These are phyloP conservation scores for Kitagawia praeruptora DNA, from an alignment of 129 eudicot genomes.

Conservation along the genomic window DNA sequence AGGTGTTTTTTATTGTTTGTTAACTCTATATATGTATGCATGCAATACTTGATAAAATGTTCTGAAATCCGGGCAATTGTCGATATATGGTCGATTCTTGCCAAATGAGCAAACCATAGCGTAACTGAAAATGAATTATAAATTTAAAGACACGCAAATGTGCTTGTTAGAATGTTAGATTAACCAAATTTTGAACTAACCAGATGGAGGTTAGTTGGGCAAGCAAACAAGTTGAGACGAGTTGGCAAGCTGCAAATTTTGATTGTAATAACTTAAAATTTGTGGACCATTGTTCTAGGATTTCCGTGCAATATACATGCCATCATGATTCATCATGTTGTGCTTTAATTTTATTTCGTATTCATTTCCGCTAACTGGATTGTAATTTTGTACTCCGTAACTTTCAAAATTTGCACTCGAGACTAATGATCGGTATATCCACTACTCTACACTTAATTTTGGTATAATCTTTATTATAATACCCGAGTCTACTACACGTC, in stretches of 20 bases:
- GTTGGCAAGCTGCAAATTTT: neutral
- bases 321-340: neutral
- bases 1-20: no score
- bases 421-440: no score
- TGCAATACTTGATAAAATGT: neutral
- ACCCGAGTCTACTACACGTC: no score
- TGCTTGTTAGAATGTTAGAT: neutral
- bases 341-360: no score
- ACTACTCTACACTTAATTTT: neutral
- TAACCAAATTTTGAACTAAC: neutral
- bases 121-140: no score
- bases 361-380: no score
- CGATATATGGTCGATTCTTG: neutral
- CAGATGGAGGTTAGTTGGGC: neutral
- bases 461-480: no score
- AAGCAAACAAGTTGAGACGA: neutral
- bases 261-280: neutral
- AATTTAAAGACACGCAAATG: neutral
- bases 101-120: no score
- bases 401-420: no score
- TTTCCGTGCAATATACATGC: neutral
- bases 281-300: neutral
- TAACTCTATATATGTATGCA: no score
- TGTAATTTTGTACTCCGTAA: no score
- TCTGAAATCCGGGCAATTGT: neutral